Evolutionary conservation across 2,329 filamentous ascomycete genomes (phyloP).

Genomic region (Drechmeria coniospora): DNA sequence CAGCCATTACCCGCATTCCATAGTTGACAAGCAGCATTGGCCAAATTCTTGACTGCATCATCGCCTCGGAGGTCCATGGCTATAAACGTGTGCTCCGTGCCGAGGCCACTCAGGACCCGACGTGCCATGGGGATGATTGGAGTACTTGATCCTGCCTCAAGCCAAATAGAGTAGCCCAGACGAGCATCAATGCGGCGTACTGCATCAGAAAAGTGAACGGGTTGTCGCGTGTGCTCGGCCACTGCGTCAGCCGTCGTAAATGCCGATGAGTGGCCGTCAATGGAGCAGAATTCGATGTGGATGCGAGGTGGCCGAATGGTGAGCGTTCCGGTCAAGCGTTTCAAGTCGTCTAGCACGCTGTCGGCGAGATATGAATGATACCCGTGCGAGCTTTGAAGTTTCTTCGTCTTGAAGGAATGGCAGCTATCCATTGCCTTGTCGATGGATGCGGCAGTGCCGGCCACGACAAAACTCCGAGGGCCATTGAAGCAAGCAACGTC

Average conservation of each 20-base stretch:
- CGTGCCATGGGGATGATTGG: slow-evolving; percentile 17
- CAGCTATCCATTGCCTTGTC: neutral
- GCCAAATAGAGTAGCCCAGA: slow-evolving; percentile 11
- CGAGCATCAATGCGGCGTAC: slow-evolving; percentile 10
- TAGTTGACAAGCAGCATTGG: slow-evolving; percentile 4
- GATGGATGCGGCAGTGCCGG: slow-evolving; percentile 12
- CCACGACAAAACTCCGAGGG: slow-evolving; percentile 13
- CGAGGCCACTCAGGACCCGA: slow-evolving; percentile 9
- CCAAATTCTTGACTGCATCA: too few species aligned
- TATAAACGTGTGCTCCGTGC: slow-evolving; percentile 1
- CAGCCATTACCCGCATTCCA: slow-evolving; percentile 7
- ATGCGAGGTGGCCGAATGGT: slow-evolving; percentile 2
- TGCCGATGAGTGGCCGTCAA: slow-evolving; percentile 5
- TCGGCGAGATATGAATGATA: slow-evolving; percentile 5
- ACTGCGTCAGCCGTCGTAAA: slow-evolving; percentile 6
- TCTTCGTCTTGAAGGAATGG: neutral
- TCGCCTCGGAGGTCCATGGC: slow-evolving; percentile 1
- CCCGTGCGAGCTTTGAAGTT: slow-evolving; percentile 3
- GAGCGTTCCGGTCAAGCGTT: slow-evolving; percentile 1
- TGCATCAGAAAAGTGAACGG: slow-evolving; percentile 18
- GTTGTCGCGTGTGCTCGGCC: slow-evolving; percentile 14
- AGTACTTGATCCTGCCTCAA: slow-evolving; percentile 19
- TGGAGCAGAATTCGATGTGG: slow-evolving; percentile 4
- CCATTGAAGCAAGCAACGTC: slow-evolving; percentile 20
- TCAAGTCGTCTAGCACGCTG: slow-evolving; percentile 3